Conservation (phyloP, 192 early-diverging fungal genomes). For the Kappamyces sp. region DNA sequence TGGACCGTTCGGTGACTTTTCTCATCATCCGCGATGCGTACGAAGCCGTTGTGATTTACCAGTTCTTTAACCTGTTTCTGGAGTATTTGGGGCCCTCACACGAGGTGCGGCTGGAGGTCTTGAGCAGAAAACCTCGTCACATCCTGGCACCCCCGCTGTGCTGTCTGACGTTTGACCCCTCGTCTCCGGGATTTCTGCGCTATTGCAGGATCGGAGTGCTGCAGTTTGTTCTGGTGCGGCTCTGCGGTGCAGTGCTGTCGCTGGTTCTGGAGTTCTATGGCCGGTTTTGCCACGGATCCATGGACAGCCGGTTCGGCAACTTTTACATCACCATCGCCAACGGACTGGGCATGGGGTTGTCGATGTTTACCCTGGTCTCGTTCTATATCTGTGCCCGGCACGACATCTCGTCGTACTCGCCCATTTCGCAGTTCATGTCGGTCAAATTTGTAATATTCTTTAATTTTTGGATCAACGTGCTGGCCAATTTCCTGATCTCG, state of each 20-base stretch:
- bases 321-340: slow-evolving; percentile 53
- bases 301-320: slow-evolving; percentile 52
- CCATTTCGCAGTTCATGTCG: slow-evolving; percentile 20
- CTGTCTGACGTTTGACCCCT: slow-evolving; percentile 53
- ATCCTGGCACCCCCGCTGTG: slow-evolving; percentile 51
- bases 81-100: slow-evolving; percentile 50
- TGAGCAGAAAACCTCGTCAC: slow-evolving; percentile 31
- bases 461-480: slow-evolving; percentile 46
- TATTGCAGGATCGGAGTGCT: slow-evolving; percentile 57
- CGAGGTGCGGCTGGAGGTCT: slow-evolving; percentile 29
- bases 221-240: slow-evolving; percentile 61
- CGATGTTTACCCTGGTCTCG: slow-evolving; percentile 61
- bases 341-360: slow-evolving; percentile 55
- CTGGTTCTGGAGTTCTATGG: slow-evolving; percentile 49
- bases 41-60: slow-evolving; percentile 62
- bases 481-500: slow-evolving; percentile 45
- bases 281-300: slow-evolving; percentile 51
- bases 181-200: slow-evolving; percentile 41
- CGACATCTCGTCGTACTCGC: slow-evolving; percentile 9
- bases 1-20: slow-evolving; percentile 53
- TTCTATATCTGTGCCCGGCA: slow-evolving; percentile 51
- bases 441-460: slow-evolving; percentile 43
- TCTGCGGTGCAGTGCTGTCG: slow-evolving; percentile 44
- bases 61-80: slow-evolving; percentile 61
- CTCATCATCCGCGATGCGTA: slow-evolving; percentile 58